Conservation (phyloP, 1,284 basidiomycete species). For the Fomitopsis palustris region DNA sequence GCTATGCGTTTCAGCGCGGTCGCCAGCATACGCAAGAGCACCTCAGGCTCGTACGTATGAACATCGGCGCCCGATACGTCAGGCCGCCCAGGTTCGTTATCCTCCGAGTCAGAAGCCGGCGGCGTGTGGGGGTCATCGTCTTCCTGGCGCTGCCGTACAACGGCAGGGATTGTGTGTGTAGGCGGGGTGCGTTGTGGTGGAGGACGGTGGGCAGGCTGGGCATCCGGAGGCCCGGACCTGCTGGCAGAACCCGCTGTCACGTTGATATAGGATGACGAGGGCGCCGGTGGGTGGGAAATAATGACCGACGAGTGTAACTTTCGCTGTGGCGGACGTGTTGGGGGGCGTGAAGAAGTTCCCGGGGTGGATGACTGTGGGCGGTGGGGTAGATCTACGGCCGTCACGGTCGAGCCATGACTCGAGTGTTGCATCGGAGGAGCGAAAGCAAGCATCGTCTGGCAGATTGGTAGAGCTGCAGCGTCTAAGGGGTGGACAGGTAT, state of each 20-base stretch:
- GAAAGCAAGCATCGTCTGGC: conserved; percentile 26
- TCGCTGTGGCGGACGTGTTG: conserved; percentile 18
- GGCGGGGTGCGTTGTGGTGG: conserved; percentile 19
- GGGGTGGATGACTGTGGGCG: conserved; percentile 25
- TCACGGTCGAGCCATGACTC: not conserved
- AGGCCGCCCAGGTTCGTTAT: conserved; percentile 18
- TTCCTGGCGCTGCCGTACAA: conserved; percentile 13
- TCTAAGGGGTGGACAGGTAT: not conserved
- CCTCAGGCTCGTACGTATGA: conserved; percentile 59
- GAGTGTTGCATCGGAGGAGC: conserved; percentile 26
- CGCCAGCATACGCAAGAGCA: conserved; percentile 87
- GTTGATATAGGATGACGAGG: conserved; percentile 20
- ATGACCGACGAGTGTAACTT: conserved; percentile 20
- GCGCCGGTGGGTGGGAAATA: conserved; percentile 3
- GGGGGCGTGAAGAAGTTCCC: conserved; percentile 15
- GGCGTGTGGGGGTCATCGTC: conserved; percentile 21
- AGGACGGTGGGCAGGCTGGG: conserved; percentile 15
- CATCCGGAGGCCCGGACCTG: conserved; percentile 14
- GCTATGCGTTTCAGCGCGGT: conserved; percentile 90
- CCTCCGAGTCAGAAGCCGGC: conserved; percentile 21
- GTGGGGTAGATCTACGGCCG: conserved; percentile 22
- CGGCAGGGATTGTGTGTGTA: conserved; percentile 14
- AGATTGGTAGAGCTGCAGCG: not conserved
- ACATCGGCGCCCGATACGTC: conserved; percentile 43
- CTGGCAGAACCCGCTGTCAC: conserved; percentile 11